phyloP scores from a whole-genome alignment of 345 rosid species.

The Moricandia moricandioides region DNA sequence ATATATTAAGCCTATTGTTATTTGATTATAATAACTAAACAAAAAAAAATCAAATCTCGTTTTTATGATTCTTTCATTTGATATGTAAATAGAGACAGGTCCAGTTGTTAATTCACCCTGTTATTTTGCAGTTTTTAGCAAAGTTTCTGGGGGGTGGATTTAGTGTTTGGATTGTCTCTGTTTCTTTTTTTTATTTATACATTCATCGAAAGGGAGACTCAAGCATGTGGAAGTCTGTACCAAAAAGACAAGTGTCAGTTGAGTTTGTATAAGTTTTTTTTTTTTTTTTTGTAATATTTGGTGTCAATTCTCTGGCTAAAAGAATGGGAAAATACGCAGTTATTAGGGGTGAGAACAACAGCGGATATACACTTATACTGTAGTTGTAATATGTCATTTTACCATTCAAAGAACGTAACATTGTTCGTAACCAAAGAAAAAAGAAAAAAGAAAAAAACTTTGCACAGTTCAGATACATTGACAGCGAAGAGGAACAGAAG shows the following conservation, averaged over 20 bases:
- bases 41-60: not conserved
- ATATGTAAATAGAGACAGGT: constrained; percentile 36
- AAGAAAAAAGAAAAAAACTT: not conserved
- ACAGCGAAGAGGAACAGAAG: constrained; percentile 68
- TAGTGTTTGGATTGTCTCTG: constrained; percentile 22
- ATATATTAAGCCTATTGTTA: not conserved
- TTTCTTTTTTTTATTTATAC: not conserved
- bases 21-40: not conserved
- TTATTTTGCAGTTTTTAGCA: constrained; percentile 58
- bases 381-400: too few relatives aligned
- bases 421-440: not conserved
- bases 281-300: too few relatives aligned
- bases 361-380: too few relatives aligned
- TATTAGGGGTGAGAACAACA: too few relatives aligned
- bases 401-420: not conserved
- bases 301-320: too few relatives aligned
- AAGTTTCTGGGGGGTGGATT: constrained; percentile 55
- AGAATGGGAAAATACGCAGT: too few relatives aligned
- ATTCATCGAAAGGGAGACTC: too few relatives aligned
- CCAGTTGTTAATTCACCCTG: constrained; percentile 38
- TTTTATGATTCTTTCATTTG: constrained; percentile 29
- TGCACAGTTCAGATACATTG: constrained; percentile 57
- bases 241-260: too few relatives aligned
- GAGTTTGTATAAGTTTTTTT: too few relatives aligned
- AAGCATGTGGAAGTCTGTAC: too few relatives aligned